These are phyloP conservation scores for Arachis stenosperma DNA, from an alignment of 306 rosid species.

Conservation along the genomic window DNA sequence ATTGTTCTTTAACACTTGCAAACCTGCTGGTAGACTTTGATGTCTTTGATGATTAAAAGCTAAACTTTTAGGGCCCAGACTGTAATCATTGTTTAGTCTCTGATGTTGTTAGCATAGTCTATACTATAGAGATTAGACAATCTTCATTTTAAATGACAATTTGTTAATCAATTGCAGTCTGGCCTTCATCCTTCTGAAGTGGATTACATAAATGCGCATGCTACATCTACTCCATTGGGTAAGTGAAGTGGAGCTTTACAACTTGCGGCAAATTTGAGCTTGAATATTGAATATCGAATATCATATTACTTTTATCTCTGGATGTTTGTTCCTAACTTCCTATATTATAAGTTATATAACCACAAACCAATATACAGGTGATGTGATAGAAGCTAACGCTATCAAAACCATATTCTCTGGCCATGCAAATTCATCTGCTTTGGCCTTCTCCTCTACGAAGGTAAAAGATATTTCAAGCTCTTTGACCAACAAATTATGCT, in stretches of 20 bases:
- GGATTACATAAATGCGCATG: conserved; percentile 91
- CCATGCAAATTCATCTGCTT: conserved; percentile 62
- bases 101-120: conserved; percentile 22
- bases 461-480: conserved; percentile 49
- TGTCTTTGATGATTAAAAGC: conserved; percentile 15
- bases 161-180: conserved; percentile 65
- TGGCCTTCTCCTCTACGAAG: conserved; percentile 93
- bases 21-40: too few species aligned
- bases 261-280: conserved; percentile 34
- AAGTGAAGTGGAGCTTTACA: conserved; percentile 40
- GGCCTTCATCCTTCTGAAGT: conserved; percentile 78
- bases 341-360: conserved; percentile 16
- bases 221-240: conserved; percentile 89
- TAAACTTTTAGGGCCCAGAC: conserved; percentile 17
- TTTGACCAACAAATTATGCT: conserved; percentile 23
- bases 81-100: conserved; percentile 25
- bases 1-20: too few species aligned
- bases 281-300: background rate
- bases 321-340: conserved; percentile 30
- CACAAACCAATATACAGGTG: conserved; percentile 55
- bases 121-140: background rate
- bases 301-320: conserved; percentile 13
- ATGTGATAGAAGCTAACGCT: conserved; percentile 84
- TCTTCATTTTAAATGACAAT: conserved; percentile 14
- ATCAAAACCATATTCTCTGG: conserved; percentile 69